Evolutionary conservation across 2,329 filamentous ascomycete species (phyloP).

Genomic region (Salinomyces thailandicus): DNA sequence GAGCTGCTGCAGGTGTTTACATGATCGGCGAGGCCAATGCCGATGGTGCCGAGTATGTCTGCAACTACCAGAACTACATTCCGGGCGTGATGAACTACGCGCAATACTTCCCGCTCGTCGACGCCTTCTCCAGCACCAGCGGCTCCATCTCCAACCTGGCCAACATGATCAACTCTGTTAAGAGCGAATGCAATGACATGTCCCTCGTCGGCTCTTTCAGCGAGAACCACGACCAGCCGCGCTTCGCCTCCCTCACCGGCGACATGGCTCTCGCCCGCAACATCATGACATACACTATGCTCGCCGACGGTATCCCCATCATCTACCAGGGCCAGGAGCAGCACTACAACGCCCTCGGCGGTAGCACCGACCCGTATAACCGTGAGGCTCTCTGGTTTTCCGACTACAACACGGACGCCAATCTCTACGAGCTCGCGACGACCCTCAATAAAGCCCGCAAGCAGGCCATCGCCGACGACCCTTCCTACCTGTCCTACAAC

Average conservation of each 20-base stretch:
- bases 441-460: conserved; percentile 43
- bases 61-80: conserved; percentile 34
- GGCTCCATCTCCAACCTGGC: conserved; percentile 31
- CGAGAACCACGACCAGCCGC: conserved; percentile 31
- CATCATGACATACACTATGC: conserved; percentile 50
- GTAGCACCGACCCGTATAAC: conserved; percentile 27
- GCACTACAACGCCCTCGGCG: conserved; percentile 35
- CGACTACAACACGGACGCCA: conserved; percentile 30
- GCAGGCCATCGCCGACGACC: conserved; percentile 31
- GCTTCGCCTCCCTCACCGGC: conserved; percentile 37
- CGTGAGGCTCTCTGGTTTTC: conserved; percentile 34
- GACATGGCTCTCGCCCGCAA: conserved; percentile 51
- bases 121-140: conserved; percentile 28
- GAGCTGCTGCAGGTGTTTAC: conserved; percentile 29
- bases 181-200: conserved; percentile 28
- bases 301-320: conserved; percentile 52
- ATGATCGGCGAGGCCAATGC: conserved; percentile 38
- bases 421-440: conserved; percentile 33
- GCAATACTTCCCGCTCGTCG: conserved; percentile 29
- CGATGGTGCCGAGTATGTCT: conserved; percentile 28
- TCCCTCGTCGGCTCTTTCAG: conserved; percentile 30
- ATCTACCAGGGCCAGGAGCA: conserved; percentile 59
- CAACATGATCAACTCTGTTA: conserved; percentile 22
- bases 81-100: conserved; percentile 40
- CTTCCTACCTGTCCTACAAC: conserved; percentile 31